phyloP scores from a whole-genome alignment of 352 stramenopile species.

The Pelagophyceae sp. region DNA sequence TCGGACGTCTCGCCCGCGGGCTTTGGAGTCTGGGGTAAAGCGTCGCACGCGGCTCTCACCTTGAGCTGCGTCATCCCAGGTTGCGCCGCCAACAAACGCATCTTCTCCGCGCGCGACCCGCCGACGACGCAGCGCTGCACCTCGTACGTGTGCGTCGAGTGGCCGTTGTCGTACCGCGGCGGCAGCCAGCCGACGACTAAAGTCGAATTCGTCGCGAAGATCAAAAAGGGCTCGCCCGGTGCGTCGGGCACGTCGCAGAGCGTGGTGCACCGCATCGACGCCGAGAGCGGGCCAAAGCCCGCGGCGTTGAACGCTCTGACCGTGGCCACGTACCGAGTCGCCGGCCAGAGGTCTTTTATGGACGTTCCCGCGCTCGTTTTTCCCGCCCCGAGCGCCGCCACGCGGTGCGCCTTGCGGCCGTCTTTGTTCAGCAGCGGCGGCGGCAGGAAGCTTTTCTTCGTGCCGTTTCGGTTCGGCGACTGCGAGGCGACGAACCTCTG shows the following conservation, averaged over 20 bases:
- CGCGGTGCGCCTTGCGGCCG: no score
- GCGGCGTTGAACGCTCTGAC: constrained; percentile 1
- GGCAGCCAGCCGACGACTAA: neutral
- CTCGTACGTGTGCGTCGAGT: neutral
- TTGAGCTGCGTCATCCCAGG: no score
- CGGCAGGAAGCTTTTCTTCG: neutral
- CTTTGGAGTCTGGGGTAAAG: no score
- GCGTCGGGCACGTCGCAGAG: neutral
- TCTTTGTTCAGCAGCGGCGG: neutral
- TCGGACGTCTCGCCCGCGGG: neutral
- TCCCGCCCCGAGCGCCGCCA: neutral
- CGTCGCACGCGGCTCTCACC: no score
- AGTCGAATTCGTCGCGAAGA: neutral
- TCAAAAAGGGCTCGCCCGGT: neutral
- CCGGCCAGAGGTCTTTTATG: neutral
- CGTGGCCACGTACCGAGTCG: neutral
- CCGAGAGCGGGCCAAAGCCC: neutral
- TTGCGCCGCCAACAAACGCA: no score
- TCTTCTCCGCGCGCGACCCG: neutral
- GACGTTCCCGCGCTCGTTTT: neutral
- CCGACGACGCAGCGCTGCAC: neutral
- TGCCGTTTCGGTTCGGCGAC: neutral
- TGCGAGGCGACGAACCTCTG: neutral
- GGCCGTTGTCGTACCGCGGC: constrained; percentile 3
- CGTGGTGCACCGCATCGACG: neutral